These are phyloP conservation scores for Micractinium sp. DNA, from an alignment of 139 green algal species.

Conservation along the genomic window DNA sequence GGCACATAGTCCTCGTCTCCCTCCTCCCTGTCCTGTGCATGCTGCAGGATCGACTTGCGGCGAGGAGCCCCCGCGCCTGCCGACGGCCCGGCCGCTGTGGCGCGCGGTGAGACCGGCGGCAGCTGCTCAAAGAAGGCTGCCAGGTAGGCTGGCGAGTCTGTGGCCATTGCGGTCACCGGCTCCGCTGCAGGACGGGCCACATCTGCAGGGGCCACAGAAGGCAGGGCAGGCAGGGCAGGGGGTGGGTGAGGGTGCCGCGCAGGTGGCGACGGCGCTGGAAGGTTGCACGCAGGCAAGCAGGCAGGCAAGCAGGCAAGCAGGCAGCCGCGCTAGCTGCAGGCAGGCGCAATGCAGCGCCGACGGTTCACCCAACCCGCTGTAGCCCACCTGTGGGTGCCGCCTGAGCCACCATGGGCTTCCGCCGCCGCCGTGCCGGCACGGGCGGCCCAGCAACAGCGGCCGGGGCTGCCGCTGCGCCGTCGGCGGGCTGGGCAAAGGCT, in stretches of 20 bases:
- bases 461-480: not conserved
- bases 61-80: not conserved
- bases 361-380: not conserved
- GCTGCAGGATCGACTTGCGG: not conserved
- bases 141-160: constrained; percentile 16
- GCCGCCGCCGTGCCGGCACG: not conserved
- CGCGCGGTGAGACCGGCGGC: not conserved
- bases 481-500: not conserved
- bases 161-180: not conserved
- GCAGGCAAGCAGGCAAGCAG: not conserved
- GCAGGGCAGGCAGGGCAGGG: not conserved
- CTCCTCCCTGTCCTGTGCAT: not conserved
- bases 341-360: not conserved
- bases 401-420: constrained; percentile 27
- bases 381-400: constrained; percentile 3
- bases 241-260: not conserved
- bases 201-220: constrained; percentile 15
- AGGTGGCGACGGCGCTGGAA: not conserved
- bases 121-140: constrained; percentile 15
- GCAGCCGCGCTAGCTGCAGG: not conserved
- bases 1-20: constrained; percentile 27
- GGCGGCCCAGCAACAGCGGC: not conserved
- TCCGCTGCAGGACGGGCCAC: not conserved
- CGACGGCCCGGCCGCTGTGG: not conserved
- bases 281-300: not conserved